Evolutionary conservation across 2,329 filamentous ascomycete genomes (phyloP), one percentile per base, ranked within the genome.

Genomic region (Onygena corvina): DNA sequence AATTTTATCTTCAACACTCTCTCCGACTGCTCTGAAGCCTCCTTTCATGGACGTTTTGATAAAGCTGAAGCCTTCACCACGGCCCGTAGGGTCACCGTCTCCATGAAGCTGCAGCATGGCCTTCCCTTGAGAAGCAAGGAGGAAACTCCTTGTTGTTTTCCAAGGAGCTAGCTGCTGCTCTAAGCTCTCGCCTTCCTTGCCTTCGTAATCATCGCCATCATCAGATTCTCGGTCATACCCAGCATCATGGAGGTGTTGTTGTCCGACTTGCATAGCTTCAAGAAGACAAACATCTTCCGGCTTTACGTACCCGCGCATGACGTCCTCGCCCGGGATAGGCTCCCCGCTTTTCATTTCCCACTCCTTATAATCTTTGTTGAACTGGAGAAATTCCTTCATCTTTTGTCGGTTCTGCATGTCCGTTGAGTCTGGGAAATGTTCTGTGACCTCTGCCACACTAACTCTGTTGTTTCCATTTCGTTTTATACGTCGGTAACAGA

Each of bases 11-110:
- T 87, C 84, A 53, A 89, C 86, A 60, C 86, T 89, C 64, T 94
- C 87, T 16, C 87, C 88, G 21, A 93, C 78, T 16, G 88, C 84
- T 61, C 89, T 86, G 66, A 95, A 98, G 0, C 92, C 92, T 53
- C 92, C 92, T 67, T 98, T 98, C 92, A 98, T 98, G 1, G 87
- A 94, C 0, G 89, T 95, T 61, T 92, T 88, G 65, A 98, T 89
- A 65, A 98, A 95, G 63, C 86, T 95, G 71, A 96, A 94, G 2
- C 86, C 92, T 52, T 95, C 81, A 1, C 92, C 92, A 59, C 89
- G 84, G 20, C 88, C 88, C 0, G 90, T 94, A 2, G 92, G 92
- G 62, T 98, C 92, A 50, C 92, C 92, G 56, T 93, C 86, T 16
- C 92, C 92, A 58, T 95, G 89, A 9, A 98, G 76, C 58, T 89